Base-by-base conservation (phyloP, 257 asterid species). In the Lithospermum erythrorhizon region DNA sequence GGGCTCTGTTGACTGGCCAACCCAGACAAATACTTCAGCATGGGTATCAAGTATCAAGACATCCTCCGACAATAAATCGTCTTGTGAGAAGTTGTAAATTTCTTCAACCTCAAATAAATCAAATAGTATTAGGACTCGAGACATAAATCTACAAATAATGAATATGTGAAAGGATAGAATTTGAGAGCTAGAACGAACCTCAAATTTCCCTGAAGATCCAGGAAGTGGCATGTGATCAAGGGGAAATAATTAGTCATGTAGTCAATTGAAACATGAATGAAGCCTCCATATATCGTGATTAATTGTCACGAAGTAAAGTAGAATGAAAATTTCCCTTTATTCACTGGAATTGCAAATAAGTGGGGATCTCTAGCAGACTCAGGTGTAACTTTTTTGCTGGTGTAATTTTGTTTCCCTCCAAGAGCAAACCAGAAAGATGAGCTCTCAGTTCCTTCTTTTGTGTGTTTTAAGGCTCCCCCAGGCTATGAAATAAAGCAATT, bases 371-470 rank as follows among this genome's bases (percentile, higher is more conserved):
- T 80, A 68, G 79, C 80, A 65, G 83, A 79, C 67, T 91, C 98
- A 37, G 77, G 73, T 32, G 79, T 63, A 37, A 73, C 71, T 72
- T 84, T 82, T 79, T 88, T 91, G 82, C 85, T 91, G 70, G 95
- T 80, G 79, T 91, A 88, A 72, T 73, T 86, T 84, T 81, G 97
- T 72, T 88, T 88, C 59, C 97, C 98, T 70, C 98, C 98, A 52
- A 91, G 79, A 57, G 97, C 87, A 80, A 83, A 88, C 98, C 98
- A 91, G 72, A 91, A 91, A 63, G 97, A 68, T 25, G 98, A 88
- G 82, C 86, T 86, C 78, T 91, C 98, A n/a, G 98, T 86, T 74
- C 95, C 98, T 80, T 91, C 98, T 79, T 91, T 91, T 58, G 88
- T 75, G 74, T 88, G 95, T 61, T 91, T 91, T 56, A 84, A 51